Base-by-base conservation (phyloP, 768 basidiomycete species). In the Termitomyces sp. region DNA sequence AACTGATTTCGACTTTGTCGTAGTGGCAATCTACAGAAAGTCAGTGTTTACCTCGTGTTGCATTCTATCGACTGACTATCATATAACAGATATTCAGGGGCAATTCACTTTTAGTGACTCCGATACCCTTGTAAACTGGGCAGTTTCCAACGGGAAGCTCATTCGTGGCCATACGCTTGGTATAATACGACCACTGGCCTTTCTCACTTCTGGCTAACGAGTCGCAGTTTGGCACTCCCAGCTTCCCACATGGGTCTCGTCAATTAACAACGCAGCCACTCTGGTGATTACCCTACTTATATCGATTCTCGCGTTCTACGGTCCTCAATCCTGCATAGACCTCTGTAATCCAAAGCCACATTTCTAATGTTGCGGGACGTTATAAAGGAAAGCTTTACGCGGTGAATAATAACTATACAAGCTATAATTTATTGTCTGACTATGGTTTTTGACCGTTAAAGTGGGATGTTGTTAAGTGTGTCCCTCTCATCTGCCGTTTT, bases 331-430 rank as follows among this genome's bases (percentile, higher is more conserved):
- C 7, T 12, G 48, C 13, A 38, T 40, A 77, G 76, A 77, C 74
- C 9, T 72, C 71, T 1, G 77, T 79, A 60, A 74, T 80, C 59
- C 71, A 80, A 63, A 78, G 75, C 59, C 81, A 82, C 63, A 79
- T 81, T 57, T 67, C 72, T 13, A 77, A 71, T 55, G 69, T 81
- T 48, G 77, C 77, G 43, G 78, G 75, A 4, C 74, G 74, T 28
- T 82, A 78, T 66, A 75, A 72, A 57, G 80, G 81, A 23, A 77
- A 80, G 54, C 67, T 81, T 23, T 80, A 78, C 48, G 72, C 74
- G 70, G 56, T 54, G 69, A 61, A 28, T 49, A 40, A 47, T 35
- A 1, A 46, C 16, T 5, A 18, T 47, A 26, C 18, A 16, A 10
- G 32, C 16, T 47, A 5, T 4, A 4, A 46, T 23, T 18, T 1